Base-by-base conservation (phyloP, 495 filamentous ascomycete species). In the Hyaloscypha variabilis region DNA sequence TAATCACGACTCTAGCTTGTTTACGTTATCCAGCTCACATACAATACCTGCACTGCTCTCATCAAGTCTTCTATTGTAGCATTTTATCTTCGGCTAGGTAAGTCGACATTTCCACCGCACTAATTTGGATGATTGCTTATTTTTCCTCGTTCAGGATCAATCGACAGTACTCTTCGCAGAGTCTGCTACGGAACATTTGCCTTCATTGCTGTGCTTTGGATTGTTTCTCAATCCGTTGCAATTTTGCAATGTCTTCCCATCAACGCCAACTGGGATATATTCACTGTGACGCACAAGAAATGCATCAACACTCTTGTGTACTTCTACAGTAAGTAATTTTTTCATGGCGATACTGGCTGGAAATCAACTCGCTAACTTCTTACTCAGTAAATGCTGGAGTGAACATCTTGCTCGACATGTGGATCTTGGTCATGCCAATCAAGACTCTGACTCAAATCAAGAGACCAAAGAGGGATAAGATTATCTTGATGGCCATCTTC, bases 321-420 rank as follows among this genome's bases (percentile, higher is more conserved):
- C 66, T 83, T 83, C 66, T 84, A 83, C 74, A 78, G 78, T 81
- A 68, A 55, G 77, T 69, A 1, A 3, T 17, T 17, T 60, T 51
- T 19, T 8, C 13, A 42, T 56, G 19, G 52, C 25, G 13, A 36
- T 23, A 23, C 39, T 3, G 13, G 19, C 56, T 49, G 13, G 17
- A 39, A 30, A 8, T 34, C 31, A 34, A 34, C 8, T 34, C 13
- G 13, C 31, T 34, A 13, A 34, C 2, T 34, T 51, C n/a, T 51
- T 6, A 3, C 0, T 23, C 71, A 74, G 83, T 75, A 28, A 85
- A 81, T 1, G 81, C 82, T 11, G 69, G 72, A 6, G 77, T 82
- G 64, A 84, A 84, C 66, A 83, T 86, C 58, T 19, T 82, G 17
- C 76, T 79, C 17, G 85, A 86, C 66, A 71, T 83, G 34, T 79